These are phyloP conservation scores for Erodium texanum DNA, from an alignment of 441 rosid species.

Conservation along the genomic window DNA sequence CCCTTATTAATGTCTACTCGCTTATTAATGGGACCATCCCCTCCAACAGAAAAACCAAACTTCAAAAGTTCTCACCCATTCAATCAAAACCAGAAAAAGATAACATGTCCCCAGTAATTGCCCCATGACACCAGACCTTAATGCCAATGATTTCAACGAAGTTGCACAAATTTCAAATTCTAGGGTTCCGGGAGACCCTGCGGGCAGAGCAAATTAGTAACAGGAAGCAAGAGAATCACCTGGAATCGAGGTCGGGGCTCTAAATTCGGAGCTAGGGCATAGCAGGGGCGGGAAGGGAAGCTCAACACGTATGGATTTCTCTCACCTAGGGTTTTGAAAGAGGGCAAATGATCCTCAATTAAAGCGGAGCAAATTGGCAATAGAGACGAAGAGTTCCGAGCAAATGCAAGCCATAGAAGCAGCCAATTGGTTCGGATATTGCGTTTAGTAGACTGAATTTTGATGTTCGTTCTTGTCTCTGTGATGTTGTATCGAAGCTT, in stretches of 20 bases:
- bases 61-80: neutral
- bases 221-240: neutral
- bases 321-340: conserved; percentile 3
- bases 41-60: neutral
- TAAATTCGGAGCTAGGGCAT: conserved; percentile 1
- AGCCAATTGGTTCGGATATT: neutral
- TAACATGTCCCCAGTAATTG: neutral
- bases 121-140: neutral
- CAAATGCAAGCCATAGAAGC: neutral
- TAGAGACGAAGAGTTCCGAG: neutral
- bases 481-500: neutral
- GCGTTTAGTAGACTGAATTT: neutral
- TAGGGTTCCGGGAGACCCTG: neutral
- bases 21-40: neutral
- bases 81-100: neutral
- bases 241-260: neutral
- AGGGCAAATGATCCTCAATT: neutral
- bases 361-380: neutral
- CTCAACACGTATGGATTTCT: neutral
- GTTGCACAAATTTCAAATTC: conserved; percentile 3
- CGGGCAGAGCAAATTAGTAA: neutral
- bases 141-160: neutral
- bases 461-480: neutral
- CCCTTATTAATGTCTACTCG: neutral
- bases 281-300: neutral